Evolutionary conservation across 208 protist genomes (phyloP).

Genomic region (Wallacemonas rigidus): DNA sequence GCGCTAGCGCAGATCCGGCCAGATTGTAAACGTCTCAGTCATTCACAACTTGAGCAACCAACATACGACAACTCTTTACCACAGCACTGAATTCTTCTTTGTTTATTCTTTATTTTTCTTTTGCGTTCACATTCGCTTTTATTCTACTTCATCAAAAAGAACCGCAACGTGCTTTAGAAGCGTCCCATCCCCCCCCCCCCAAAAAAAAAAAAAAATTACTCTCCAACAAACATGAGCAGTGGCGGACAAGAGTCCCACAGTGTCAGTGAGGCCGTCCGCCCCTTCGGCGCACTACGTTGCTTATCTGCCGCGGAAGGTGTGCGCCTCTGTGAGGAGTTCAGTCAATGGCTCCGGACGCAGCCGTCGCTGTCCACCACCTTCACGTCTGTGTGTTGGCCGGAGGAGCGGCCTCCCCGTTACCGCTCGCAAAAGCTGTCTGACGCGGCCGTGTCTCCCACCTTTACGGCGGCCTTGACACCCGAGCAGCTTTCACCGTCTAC

Average conservation of each 20-base stretch:
- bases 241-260: not conserved
- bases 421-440: not conserved
- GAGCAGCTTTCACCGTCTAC: not conserved
- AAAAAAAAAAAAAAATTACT: too few species aligned
- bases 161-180: too few species aligned
- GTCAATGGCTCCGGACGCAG: not conserved
- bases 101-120: too few species aligned
- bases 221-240: not conserved
- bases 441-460: not conserved
- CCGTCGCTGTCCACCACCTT: not conserved
- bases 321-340: not conserved
- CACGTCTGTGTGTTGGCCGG: not conserved
- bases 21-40: too few species aligned
- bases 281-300: not conserved
- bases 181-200: too few species aligned
- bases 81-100: too few species aligned
- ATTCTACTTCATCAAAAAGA: too few species aligned
- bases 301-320: not conserved
- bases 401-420: not conserved
- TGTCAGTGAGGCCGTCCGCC: not conserved
- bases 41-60: too few species aligned
- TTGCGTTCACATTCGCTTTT: too few species aligned
- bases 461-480: not conserved
- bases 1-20: too few species aligned
- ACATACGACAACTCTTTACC: too few species aligned